Conservation (phyloP, 208 protist species). For the Zelonia costaricensis region DNA sequence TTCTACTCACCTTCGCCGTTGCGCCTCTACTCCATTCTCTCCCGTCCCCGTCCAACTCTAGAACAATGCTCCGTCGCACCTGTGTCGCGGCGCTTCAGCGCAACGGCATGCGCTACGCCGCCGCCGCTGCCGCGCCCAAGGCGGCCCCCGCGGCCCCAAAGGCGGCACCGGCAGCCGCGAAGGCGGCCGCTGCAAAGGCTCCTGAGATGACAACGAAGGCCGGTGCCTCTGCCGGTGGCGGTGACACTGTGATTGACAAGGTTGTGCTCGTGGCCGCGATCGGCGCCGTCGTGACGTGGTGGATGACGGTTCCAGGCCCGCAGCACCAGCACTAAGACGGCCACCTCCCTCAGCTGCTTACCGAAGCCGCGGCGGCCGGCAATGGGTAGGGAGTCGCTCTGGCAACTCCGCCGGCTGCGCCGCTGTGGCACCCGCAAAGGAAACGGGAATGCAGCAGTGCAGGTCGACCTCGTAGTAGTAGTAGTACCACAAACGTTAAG, state of each 20-base stretch:
- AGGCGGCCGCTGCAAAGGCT: slow-evolving; percentile 22
- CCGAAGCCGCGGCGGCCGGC: no score
- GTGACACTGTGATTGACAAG: slow-evolving; percentile 79
- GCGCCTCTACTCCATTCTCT: no score
- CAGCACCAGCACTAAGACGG: slow-evolving; percentile 77
- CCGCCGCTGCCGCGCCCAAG: slow-evolving; percentile 1
- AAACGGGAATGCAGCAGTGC: no score
- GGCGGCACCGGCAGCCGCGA: slow-evolving; percentile 7
- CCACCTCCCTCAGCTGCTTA: no score
- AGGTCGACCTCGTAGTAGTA: no score
- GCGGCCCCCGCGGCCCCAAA: slow-evolving; percentile 7
- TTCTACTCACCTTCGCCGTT: no score
- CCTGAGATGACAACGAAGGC: slow-evolving; percentile 45
- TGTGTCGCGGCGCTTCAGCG: slow-evolving; percentile 29
- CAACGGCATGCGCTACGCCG: slow-evolving; percentile 16
- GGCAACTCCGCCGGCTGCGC: no score
- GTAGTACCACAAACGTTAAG: no score
- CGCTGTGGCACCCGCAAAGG: no score
- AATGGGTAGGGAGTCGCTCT: no score
- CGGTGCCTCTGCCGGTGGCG: slow-evolving; percentile 52
- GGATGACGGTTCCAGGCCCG: slow-evolving; percentile 52
- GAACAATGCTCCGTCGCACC: slow-evolving; percentile 54
- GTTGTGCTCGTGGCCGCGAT: slow-evolving; percentile 41
- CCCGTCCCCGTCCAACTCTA: not conserved
- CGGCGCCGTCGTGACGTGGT: slow-evolving; percentile 51